These are phyloP conservation scores for Lodderomyces orthopsilosis DNA, from an alignment of 1,139 yeast species.

Conservation along the genomic window DNA sequence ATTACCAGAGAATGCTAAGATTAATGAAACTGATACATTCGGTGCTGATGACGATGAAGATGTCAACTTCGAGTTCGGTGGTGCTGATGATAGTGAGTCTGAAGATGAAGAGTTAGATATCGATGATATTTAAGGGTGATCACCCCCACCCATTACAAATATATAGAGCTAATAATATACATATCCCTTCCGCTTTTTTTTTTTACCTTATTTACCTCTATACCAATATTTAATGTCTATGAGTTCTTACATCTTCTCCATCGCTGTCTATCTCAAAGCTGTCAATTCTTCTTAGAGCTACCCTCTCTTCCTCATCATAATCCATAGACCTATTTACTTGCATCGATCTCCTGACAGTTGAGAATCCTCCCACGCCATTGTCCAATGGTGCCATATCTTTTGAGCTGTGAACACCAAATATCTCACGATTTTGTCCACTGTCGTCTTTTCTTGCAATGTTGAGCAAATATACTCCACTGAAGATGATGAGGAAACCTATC, in stretches of 20 bases:
- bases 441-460: constrained; percentile 74
- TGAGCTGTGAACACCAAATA: constrained; percentile 59
- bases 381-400: constrained; percentile 70
- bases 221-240: constrained; percentile 6
- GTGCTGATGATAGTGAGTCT: constrained; percentile 78
- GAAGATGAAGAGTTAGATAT: constrained; percentile 71
- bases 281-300: constrained; percentile 60
- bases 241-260: constrained; percentile 22
- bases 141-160: not conserved
- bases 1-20: constrained; percentile 93
- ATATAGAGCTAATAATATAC: constrained; percentile 3
- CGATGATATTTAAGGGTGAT: constrained; percentile 64
- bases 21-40: constrained; percentile 95
- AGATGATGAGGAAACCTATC: constrained; percentile 83
- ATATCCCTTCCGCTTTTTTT: not conserved
- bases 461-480: constrained; percentile 81
- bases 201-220: not conserved
- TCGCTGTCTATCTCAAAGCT: constrained; percentile 57
- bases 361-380: constrained; percentile 75
- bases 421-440: constrained; percentile 48
- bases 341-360: constrained; percentile 60
- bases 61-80: constrained; percentile 97
- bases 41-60: constrained; percentile 97
- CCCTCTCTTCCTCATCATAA: constrained; percentile 48
- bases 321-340: constrained; percentile 57